phyloP scores from a whole-genome alignment of 345 rosid genomes.

The Acer saccharum region DNA sequence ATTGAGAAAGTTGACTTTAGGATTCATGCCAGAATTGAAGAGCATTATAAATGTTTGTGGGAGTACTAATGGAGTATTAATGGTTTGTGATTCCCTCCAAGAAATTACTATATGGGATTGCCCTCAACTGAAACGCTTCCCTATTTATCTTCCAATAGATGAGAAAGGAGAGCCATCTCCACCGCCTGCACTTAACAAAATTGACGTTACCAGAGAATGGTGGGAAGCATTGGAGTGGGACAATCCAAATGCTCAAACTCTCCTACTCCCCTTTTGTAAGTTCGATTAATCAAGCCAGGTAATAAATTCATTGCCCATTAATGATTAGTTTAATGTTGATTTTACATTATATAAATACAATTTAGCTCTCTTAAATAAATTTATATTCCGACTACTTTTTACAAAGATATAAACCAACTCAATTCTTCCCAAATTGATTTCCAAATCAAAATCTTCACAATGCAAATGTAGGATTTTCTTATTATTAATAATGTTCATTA shows the following conservation, averaged over 20 bases:
- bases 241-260: not conserved
- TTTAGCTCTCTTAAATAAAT: no score
- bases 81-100: constrained; percentile 12
- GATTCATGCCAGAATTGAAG: not conserved
- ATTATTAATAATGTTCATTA: no score
- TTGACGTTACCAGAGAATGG: not conserved
- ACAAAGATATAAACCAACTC: no score
- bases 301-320: no score
- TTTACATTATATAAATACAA: no score
- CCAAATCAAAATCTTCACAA: no score
- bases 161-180: not conserved
- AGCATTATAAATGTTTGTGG: not conserved
- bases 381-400: no score
- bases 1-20: not conserved
- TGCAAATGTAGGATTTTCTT: no score
- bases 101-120: not conserved
- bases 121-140: not conserved
- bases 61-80: not conserved
- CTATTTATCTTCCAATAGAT: not conserved
- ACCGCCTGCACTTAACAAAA: not conserved
- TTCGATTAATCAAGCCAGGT: no score
- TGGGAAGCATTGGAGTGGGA: constrained; percentile 6
- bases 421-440: no score
- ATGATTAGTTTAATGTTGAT: no score
- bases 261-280: not conserved